phyloP scores from a whole-genome alignment of 352 stramenopile genomes.

The Aphanomyces euteiches region DNA sequence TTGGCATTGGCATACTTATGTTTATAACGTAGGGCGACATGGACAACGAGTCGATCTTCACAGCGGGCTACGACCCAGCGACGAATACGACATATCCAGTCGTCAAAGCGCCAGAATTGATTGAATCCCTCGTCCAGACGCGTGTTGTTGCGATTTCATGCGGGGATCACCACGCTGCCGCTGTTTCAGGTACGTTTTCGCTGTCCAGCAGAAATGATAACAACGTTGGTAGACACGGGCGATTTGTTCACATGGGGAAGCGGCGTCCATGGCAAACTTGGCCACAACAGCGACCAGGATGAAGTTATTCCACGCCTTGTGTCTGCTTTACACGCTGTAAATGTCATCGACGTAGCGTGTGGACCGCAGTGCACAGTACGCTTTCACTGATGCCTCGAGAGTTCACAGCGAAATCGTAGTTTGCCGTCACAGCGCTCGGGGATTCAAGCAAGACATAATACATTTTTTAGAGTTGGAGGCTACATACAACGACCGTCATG shows the following conservation, averaged over 20 bases:
- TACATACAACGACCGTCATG: constrained; percentile 79
- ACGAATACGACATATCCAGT: constrained; percentile 69
- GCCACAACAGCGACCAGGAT: constrained; percentile 54
- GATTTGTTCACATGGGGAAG: constrained; percentile 67
- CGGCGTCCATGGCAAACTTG: constrained; percentile 61
- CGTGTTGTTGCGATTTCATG: constrained; percentile 51
- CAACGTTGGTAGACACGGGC: constrained; percentile 45
- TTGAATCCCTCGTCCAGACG: constrained; percentile 47
- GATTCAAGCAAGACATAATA: constrained; percentile 31
- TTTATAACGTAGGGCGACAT: constrained; percentile 47
- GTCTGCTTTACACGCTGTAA: constrained; percentile 54
- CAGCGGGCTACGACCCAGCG: constrained; percentile 58
- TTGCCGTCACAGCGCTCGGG: constrained; percentile 9
- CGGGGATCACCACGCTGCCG: constrained; percentile 61
- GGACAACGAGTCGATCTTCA: constrained; percentile 63
- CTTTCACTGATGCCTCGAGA: not conserved
- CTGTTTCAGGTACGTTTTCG: constrained; percentile 49
- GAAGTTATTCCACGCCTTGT: constrained; percentile 50
- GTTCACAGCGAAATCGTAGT: not conserved
- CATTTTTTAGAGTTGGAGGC: not conserved
- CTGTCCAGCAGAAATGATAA: not conserved
- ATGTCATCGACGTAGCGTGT: constrained; percentile 51
- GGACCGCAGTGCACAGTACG: constrained; percentile 55
- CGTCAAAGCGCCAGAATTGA: constrained; percentile 44
- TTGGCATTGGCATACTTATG: not conserved